These are phyloP conservation scores for Bryum argenteum DNA, from an alignment of 225 moss, liverwort and hornwort genomes.

Conservation along the genomic window DNA sequence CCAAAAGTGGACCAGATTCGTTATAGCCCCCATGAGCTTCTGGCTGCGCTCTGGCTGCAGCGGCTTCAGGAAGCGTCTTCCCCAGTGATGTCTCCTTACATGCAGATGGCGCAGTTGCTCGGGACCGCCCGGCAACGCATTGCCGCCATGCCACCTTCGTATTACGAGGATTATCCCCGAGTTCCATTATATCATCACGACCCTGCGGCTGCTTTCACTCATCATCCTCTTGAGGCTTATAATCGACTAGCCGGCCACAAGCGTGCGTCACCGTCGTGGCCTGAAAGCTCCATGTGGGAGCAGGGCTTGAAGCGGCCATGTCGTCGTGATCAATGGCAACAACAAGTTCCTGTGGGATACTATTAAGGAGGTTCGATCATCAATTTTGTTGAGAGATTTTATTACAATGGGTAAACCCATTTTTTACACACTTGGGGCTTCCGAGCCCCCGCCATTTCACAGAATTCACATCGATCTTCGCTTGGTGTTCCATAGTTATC, in stretches of 20 bases:
- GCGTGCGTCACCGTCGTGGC: conserved; percentile 36
- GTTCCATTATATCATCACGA: conserved; percentile 26
- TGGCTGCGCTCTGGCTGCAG: conserved; percentile 44
- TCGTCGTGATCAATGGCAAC: conserved; percentile 34
- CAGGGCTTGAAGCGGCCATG: conserved; percentile 34
- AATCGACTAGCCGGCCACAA: conserved; percentile 24
- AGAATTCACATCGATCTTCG: too few species aligned
- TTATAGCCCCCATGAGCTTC: conserved; percentile 27
- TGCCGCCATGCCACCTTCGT: conserved; percentile 25
- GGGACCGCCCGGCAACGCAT: conserved; percentile 45
- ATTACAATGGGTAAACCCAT: too few species aligned
- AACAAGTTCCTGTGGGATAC: conserved; percentile 40
- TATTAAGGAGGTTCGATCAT: conserved; percentile 6
- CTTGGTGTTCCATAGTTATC: too few species aligned
- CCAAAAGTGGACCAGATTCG: not conserved
- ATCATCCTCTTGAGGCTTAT: conserved; percentile 19
- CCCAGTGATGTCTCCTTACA: conserved; percentile 29
- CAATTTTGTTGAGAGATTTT: too few species aligned
- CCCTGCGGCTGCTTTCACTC: conserved; percentile 10
- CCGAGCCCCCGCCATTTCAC: not conserved
- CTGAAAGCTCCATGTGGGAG: conserved; percentile 30
- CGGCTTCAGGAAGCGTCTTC: conserved; percentile 22
- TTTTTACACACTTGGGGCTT: too few species aligned
- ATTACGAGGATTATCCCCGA: conserved; percentile 29
- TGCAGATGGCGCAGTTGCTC: conserved; percentile 52